phyloP scores from a whole-genome alignment of 352 stramenopile species.

The Phytopythium mirpurense region DNA sequence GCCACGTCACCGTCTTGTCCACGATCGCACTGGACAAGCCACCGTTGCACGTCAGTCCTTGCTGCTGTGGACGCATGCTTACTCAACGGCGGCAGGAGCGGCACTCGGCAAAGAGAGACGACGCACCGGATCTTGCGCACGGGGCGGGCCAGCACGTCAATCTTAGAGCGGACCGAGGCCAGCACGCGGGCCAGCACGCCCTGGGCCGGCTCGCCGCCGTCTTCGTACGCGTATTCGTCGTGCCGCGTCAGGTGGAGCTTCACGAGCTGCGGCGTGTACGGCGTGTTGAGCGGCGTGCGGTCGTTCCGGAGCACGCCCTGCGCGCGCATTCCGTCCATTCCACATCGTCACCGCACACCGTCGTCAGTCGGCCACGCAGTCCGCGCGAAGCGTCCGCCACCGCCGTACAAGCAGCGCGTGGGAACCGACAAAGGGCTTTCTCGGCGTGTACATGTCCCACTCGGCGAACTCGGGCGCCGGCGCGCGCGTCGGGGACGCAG shows the following conservation, averaged over 20 bases:
- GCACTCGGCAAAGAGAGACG: not conserved
- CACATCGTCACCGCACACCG: not conserved
- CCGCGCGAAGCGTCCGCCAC: not conserved
- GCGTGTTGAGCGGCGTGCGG: constrained; percentile 75
- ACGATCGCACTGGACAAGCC: constrained; percentile 15
- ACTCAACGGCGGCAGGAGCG: not conserved
- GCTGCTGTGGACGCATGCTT: not conserved
- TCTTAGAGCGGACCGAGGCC: constrained; percentile 41
- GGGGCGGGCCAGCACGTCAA: constrained; percentile 27
- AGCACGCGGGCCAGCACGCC: constrained; percentile 21
- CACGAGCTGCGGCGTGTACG: constrained; percentile 82
- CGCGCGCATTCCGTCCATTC: not conserved
- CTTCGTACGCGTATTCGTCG: constrained; percentile 42
- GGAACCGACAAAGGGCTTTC: constrained; percentile 21
- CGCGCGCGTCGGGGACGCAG: not conserved
- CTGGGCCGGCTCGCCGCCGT: constrained; percentile 20
- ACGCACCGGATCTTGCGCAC: constrained; percentile 47
- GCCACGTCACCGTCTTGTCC: constrained; percentile 22
- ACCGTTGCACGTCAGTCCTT: no score
- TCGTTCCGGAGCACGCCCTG: constrained; percentile 65
- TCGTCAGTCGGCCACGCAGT: not conserved
- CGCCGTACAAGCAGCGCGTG: not conserved
- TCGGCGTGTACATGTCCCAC: constrained; percentile 49
- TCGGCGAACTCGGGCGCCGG: constrained; percentile 34
- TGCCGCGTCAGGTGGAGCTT: constrained; percentile 69